phyloP scores from a whole-genome alignment of 768 basidiomycete genomes.

The Trametes cinnabarina region DNA sequence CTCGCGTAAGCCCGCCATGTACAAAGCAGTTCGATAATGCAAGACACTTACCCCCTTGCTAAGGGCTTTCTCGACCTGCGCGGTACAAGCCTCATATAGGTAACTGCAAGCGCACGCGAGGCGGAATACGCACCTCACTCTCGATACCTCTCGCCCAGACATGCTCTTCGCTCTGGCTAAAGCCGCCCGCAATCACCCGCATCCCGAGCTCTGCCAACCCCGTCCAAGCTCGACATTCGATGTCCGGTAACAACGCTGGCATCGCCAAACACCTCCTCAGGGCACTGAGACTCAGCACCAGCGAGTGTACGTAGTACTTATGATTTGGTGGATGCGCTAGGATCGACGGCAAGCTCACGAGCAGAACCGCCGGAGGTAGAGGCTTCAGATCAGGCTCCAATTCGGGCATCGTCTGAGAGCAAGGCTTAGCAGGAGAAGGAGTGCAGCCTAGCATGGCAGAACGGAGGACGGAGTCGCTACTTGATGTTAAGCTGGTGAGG shows the following conservation, averaged over 20 bases:
- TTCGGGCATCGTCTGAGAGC: not conserved
- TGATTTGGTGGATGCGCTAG: constrained; percentile 67
- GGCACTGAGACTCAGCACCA: constrained; percentile 55
- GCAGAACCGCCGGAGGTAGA: constrained; percentile 45
- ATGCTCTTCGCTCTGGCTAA: constrained; percentile 36
- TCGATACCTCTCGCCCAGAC: constrained; percentile 51
- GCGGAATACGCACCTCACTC: constrained; percentile 43
- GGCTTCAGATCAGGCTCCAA: constrained; percentile 25
- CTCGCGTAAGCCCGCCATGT: not conserved
- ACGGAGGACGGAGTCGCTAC: not conserved
- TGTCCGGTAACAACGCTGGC: constrained; percentile 48
- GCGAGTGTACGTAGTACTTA: constrained; percentile 49
- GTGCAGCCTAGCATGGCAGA: not conserved
- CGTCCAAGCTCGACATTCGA: constrained; percentile 73
- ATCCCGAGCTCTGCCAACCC: constrained; percentile 69
- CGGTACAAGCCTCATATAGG: not conserved
- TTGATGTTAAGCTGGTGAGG: constrained; percentile 11
- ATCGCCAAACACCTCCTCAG: constrained; percentile 54
- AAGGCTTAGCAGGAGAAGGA: not conserved
- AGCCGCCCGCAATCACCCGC: constrained; percentile 48
- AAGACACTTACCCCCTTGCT: constrained; percentile 60
- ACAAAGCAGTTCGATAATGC: not conserved
- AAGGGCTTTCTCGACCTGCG: constrained; percentile 58
- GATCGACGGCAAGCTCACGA: constrained; percentile 60
- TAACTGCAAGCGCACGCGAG: not conserved